phyloP scores from a whole-genome alignment of 331 rosid genomes.

The Malus hybrid region DNA sequence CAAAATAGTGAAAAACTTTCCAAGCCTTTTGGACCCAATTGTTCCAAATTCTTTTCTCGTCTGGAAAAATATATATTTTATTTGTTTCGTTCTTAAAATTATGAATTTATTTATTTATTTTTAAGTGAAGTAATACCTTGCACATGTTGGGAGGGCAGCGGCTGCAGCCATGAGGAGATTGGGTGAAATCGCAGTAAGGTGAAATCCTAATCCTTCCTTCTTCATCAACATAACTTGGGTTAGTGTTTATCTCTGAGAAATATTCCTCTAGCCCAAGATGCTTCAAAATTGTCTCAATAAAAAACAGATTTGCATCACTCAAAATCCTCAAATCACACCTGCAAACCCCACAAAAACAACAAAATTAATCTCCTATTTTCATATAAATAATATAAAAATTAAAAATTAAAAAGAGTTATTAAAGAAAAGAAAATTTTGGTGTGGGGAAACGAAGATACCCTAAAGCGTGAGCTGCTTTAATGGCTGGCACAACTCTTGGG shows the following conservation, averaged over 20 bases:
- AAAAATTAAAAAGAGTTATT: too few relatives aligned
- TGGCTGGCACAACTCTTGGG: slow-evolving; percentile 56
- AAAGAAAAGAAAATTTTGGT: not conserved
- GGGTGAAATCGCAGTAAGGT: slow-evolving; percentile 50
- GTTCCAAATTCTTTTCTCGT: not conserved
- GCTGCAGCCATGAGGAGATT: slow-evolving; percentile 53
- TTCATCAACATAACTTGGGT: slow-evolving; percentile 59
- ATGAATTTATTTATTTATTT: not conserved
- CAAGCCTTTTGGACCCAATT: slow-evolving; percentile 3
- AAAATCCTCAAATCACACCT: slow-evolving; percentile 81
- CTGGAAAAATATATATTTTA: too few relatives aligned
- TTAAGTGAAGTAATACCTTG: slow-evolving; percentile 48
- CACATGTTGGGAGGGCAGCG: slow-evolving; percentile 93
- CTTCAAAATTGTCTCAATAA: slow-evolving; percentile 58
- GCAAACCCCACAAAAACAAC: not conserved
- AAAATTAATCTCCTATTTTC: not conserved
- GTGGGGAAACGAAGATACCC: slow-evolving; percentile 24
- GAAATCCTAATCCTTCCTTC: slow-evolving; percentile 60
- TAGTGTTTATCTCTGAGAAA: slow-evolving; percentile 65
- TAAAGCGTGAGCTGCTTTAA: slow-evolving; percentile 50
- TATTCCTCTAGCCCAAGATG: slow-evolving; percentile 51
- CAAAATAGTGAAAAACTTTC: not conserved
- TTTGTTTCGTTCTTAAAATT: not conserved
- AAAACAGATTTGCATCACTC: slow-evolving; percentile 70
- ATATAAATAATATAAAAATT: too few relatives aligned